Conservation (phyloP, 2,329 filamentous ascomycete genomes). For the Colletotrichum graminicola region DNA sequence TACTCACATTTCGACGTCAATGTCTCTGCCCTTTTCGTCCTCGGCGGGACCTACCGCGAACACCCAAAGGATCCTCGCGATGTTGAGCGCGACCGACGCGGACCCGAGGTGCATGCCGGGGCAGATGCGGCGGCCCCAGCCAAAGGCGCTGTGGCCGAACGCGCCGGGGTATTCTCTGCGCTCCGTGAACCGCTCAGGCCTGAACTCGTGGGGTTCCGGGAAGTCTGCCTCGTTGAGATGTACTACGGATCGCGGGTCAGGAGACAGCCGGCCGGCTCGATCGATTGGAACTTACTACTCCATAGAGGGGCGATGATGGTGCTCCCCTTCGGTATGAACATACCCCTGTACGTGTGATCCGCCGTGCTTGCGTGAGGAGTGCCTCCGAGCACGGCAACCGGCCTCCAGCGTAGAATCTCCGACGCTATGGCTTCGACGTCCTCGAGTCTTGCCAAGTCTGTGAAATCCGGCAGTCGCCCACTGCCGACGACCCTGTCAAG, state of each 20-base stretch:
- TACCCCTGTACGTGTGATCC: constrained; percentile 55
- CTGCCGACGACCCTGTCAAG: constrained; percentile 54
- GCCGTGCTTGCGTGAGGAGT: constrained; percentile 62
- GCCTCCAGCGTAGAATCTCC: constrained; percentile 57
- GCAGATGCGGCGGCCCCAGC: constrained; percentile 58
- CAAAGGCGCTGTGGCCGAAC: constrained; percentile 56
- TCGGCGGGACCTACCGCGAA: constrained; percentile 54
- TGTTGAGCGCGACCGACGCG: constrained; percentile 60
- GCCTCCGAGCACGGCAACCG: constrained; percentile 54
- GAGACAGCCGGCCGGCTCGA: background rate
- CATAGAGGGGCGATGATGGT: constrained; percentile 56
- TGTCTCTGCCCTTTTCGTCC: constrained; percentile 37
- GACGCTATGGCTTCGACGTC: constrained; percentile 54
- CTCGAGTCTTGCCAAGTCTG: constrained; percentile 50
- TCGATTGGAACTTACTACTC: constrained; percentile 52
- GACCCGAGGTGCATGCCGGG: constrained; percentile 64
- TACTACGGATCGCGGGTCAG: constrained; percentile 45
- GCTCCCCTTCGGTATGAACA: constrained; percentile 54
- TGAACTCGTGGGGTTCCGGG: constrained; percentile 55
- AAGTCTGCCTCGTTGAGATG: constrained; percentile 58
- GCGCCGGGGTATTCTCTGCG: constrained; percentile 53
- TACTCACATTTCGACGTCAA: constrained; percentile 56
- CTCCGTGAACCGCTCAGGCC: constrained; percentile 52
- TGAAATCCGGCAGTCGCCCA: constrained; percentile 53
- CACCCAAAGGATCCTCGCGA: constrained; percentile 65